These are phyloP conservation scores for Handroanthus guayacan DNA, from an alignment of 257 asterid genomes.

Conservation along the genomic window DNA sequence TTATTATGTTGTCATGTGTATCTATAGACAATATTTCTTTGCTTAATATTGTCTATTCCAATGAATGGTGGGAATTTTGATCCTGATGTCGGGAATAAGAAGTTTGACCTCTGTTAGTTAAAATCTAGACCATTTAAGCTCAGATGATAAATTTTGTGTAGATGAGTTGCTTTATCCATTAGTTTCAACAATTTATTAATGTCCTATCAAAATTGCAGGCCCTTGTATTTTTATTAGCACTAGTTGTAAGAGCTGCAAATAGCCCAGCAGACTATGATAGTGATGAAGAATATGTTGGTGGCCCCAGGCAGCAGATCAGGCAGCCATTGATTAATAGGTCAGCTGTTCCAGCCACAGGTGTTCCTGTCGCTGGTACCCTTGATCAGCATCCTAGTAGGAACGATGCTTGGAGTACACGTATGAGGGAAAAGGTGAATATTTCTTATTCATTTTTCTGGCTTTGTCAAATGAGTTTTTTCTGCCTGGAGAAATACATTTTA, in stretches of 20 bases:
- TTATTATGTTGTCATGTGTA: not conserved
- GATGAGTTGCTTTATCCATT: conserved; percentile 16
- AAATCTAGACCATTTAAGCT: not conserved
- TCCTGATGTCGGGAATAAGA: not conserved
- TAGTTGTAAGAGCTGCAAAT: conserved; percentile 89
- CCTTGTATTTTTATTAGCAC: conserved; percentile 83
- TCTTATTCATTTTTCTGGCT: conserved; percentile 9
- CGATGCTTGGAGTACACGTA: conserved; percentile 99
- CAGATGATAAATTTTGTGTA: not conserved
- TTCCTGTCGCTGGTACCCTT: conserved; percentile 70
- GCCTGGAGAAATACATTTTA: not conserved
- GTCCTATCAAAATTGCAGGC: conserved; percentile 66
- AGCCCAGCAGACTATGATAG: conserved; percentile 91
- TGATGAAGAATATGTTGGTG: conserved; percentile 87
- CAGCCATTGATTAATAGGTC: conserved; percentile 80
- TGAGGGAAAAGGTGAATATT: conserved; percentile 86
- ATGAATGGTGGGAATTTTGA: not conserved
- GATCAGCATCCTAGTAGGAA: conserved; percentile 93
- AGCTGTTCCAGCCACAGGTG: conserved; percentile 78
- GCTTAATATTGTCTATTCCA: not conserved
- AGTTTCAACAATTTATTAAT: not conserved
- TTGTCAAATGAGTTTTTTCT: not conserved
- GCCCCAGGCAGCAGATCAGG: conserved; percentile 84
- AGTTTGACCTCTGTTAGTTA: not conserved
- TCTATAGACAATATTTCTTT: not conserved